Evolutionary conservation across 495 filamentous ascomycete species (phyloP).

Genomic region (Corynascus novoguineensis): DNA sequence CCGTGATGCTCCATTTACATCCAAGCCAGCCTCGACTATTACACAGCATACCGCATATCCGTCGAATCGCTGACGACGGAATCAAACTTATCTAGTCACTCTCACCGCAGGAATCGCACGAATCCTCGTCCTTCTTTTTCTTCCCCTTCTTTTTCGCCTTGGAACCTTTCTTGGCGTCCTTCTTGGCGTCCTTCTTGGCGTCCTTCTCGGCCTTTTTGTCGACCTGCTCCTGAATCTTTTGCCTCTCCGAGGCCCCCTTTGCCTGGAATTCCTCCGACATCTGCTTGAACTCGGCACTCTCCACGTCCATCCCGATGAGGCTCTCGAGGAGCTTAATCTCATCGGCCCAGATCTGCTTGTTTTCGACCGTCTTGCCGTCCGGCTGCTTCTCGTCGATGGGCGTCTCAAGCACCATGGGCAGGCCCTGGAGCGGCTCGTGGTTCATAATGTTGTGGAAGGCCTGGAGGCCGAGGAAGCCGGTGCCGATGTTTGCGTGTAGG

Average conservation of each 20-base stretch:
- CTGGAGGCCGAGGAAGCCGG: slow-evolving; percentile 81
- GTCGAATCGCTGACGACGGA: no score
- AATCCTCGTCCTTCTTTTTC: slow-evolving; percentile 36
- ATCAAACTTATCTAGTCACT: slow-evolving; percentile 27
- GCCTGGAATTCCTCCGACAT: slow-evolving; percentile 54
- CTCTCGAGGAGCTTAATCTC: slow-evolving; percentile 88
- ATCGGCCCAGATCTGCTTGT: slow-evolving; percentile 71
- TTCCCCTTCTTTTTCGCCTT: slow-evolving; percentile 29
- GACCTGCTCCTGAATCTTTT: slow-evolving; percentile 69
- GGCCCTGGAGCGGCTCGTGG: slow-evolving; percentile 61
- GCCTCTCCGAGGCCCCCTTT: slow-evolving; percentile 61
- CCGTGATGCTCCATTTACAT: no score
- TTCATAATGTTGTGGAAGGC: slow-evolving; percentile 93
- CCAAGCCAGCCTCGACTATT: no score
- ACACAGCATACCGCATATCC: no score
- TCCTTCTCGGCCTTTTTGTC: slow-evolving; percentile 51
- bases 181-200: slow-evolving; percentile 46
- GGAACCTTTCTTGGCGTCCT: no score
- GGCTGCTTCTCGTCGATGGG: slow-evolving; percentile 67
- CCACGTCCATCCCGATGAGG: slow-evolving; percentile 73
- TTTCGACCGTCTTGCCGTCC: slow-evolving; percentile 55
- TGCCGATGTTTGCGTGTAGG: slow-evolving; percentile 90
- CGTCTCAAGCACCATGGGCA: slow-evolving; percentile 93
- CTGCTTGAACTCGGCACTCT: slow-evolving; percentile 62
- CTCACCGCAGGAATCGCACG: slow-evolving; percentile 20